A percentile compares a stretch with the other conserved stretches of the same genome.
phyloP scores from a whole-genome alignment of 768 basidiomycete genomes.

The Polyporus arcularius region DNA sequence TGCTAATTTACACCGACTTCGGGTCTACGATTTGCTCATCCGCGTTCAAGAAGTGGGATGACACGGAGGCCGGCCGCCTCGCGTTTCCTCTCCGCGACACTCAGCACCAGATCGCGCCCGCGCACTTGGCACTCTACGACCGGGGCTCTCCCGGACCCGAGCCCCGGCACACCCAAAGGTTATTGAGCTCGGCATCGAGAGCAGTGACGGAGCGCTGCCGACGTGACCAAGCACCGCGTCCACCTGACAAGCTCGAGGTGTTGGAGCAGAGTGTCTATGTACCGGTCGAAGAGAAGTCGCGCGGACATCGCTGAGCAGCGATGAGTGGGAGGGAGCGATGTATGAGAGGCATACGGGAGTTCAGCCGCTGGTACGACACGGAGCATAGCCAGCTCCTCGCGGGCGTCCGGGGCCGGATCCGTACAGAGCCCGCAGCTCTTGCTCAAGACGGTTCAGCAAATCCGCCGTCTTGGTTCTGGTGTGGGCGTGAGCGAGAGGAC shows the following conservation, averaged over 20 bases:
- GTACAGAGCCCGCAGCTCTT: slow-evolving; percentile 43
- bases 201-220: slow-evolving; percentile 4
- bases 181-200: too few species aligned
- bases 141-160: too few species aligned
- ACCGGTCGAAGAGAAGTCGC: slow-evolving; percentile 16
- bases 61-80: neutral
- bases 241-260: slow-evolving; percentile 29
- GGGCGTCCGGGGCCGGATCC: slow-evolving; percentile 40
- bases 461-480: neutral
- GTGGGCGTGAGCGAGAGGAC: slow-evolving; percentile 20
- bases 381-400: slow-evolving; percentile 37
- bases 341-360: slow-evolving; percentile 4
- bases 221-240: neutral
- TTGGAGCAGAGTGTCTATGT: slow-evolving; percentile 38
- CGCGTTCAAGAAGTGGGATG: neutral
- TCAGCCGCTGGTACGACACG: slow-evolving; percentile 31
- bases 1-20: too few species aligned
- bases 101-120: slow-evolving; percentile 18
- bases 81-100: too few species aligned
- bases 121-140: slow-evolving; percentile 28
- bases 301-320: slow-evolving; percentile 3
- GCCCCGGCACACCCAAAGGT: neutral
- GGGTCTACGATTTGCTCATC: too few species aligned
- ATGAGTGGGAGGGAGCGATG: slow-evolving; percentile 12
- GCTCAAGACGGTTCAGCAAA: slow-evolving; percentile 21